These are phyloP conservation scores for Colletotrichum magnum DNA, from an alignment of 2,329 filamentous ascomycete species.

Conservation along the genomic window DNA sequence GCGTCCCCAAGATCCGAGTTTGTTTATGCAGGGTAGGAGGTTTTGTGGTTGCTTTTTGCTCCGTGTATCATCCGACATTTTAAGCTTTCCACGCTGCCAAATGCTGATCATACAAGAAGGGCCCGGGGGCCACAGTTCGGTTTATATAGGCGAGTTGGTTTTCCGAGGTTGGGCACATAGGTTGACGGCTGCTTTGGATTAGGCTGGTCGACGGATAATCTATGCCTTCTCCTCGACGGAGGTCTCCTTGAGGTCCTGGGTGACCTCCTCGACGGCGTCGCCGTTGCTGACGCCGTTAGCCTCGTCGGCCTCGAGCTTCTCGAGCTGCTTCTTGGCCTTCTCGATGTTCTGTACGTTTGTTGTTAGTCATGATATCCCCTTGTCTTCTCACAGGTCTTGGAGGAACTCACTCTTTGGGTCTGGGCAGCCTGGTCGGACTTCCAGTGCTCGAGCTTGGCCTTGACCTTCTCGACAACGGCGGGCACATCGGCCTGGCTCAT, in stretches of 20 bases:
- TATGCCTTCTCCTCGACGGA: slow-evolving; percentile 67
- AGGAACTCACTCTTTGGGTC: slow-evolving; percentile 85
- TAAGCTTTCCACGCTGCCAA: background rate
- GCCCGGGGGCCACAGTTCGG: background rate
- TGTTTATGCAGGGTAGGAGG: slow-evolving; percentile 31
- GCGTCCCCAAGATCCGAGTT: slow-evolving; percentile 33
- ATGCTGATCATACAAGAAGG: background rate
- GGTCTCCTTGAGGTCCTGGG: slow-evolving; percentile 65
- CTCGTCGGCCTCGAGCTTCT: slow-evolving; percentile 82
- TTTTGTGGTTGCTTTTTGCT: slow-evolving; percentile 3
- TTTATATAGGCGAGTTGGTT: background rate
- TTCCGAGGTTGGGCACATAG: slow-evolving; percentile 35
- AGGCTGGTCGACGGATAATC: slow-evolving; percentile 20
- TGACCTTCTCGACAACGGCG: slow-evolving; percentile 86
- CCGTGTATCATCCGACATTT: slow-evolving; percentile 10
- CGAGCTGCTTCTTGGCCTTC: slow-evolving; percentile 96
- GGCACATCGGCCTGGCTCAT: slow-evolving; percentile 89
- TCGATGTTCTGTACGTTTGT: slow-evolving; percentile 82
- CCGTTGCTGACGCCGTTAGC: slow-evolving; percentile 64
- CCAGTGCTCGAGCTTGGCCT: slow-evolving; percentile 92
- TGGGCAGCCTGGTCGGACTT: slow-evolving; percentile 90
- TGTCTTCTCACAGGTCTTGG: too few species aligned
- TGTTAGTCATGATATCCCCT: slow-evolving; percentile 13
- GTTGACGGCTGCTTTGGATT: slow-evolving; percentile 13
- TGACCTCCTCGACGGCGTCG: slow-evolving; percentile 68